Conservation (phyloP, 225 moss, liverwort and hornwort genomes). For the Asterella californica region DNA sequence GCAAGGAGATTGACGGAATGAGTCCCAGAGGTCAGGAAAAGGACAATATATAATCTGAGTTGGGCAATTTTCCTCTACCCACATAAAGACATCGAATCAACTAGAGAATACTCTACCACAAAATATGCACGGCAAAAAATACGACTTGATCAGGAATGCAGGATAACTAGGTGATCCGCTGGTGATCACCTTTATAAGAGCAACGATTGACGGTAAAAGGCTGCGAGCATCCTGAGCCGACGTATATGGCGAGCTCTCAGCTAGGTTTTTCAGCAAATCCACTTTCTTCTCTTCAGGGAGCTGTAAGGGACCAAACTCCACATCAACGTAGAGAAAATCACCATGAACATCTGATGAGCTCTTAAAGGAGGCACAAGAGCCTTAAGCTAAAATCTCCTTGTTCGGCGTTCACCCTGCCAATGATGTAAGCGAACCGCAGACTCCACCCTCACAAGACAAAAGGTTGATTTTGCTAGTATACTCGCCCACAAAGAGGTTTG, state of each 20-base stretch:
- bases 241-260: constrained; percentile 89
- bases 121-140: background rate
- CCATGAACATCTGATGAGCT: background rate
- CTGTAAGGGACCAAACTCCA: constrained; percentile 34
- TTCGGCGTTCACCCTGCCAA: background rate
- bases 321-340: background rate
- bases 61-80: background rate
- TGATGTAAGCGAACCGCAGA: background rate
- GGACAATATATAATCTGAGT: background rate
- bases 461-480: too few relatives aligned
- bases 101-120: background rate
- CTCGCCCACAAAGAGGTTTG: background rate
- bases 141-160: background rate
- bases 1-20: constrained; percentile 13
- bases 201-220: constrained; percentile 68
- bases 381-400: background rate
- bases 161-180: background rate
- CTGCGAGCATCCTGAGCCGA: constrained; percentile 92
- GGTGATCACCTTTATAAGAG: constrained; percentile 66
- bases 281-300: constrained; percentile 85
- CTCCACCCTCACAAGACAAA: background rate
- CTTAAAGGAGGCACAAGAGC: background rate
- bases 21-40: background rate
- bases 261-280: constrained; percentile 82
- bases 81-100: background rate